Evolutionary conservation across 345 rosid species (phyloP).

Genomic region (Crucihimalaya himalaica): DNA sequence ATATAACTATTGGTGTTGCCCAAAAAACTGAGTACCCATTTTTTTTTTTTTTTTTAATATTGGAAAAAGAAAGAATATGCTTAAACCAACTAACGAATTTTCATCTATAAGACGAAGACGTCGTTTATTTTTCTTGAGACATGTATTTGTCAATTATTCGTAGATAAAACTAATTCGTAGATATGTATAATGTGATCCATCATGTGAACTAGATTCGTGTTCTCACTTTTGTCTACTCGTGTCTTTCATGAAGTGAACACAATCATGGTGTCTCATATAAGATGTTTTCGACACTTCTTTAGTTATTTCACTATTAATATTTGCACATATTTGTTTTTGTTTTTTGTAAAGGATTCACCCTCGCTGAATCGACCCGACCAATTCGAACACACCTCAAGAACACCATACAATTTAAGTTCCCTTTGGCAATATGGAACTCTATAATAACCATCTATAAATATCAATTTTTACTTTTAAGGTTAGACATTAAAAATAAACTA

Average conservation of each 20-base stretch:
- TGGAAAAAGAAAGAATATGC: constrained; percentile 15
- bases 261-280: constrained; percentile 19
- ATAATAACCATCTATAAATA: too few relatives aligned
- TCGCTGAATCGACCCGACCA: too few relatives aligned
- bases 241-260: constrained; percentile 28
- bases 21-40: neutral
- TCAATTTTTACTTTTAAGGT: too few relatives aligned
- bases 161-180: neutral
- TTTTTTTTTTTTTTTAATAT: neutral
- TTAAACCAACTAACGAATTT: neutral
- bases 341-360: too few relatives aligned
- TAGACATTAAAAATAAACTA: too few relatives aligned
- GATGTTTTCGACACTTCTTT: neutral
- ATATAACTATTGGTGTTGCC: neutral
- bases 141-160: constrained; percentile 15
- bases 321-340: too few relatives aligned
- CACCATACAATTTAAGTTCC: too few relatives aligned
- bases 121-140: constrained; percentile 9
- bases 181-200: constrained; percentile 13
- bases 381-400: too few relatives aligned
- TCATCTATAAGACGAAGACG: too few relatives aligned
- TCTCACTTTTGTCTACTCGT: constrained; percentile 22
- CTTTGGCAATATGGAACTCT: too few relatives aligned
- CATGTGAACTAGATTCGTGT: constrained; percentile 34
- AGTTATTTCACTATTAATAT: neutral